Conservation (phyloP, 495 filamentous ascomycete species). For the Amphirosellinia nigrospora region DNA sequence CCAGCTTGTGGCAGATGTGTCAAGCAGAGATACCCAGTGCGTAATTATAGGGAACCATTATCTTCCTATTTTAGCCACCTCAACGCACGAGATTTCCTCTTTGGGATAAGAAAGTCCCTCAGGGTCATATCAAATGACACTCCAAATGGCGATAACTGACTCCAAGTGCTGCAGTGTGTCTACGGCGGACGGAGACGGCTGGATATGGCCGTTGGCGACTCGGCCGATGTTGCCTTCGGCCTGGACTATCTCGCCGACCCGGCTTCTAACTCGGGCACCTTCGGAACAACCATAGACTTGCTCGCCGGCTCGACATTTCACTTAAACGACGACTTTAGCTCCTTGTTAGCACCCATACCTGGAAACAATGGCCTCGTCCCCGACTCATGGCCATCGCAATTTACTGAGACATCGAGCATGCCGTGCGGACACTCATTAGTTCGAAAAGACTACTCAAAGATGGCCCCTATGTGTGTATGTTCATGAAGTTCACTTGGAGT, state of each 20-base stretch:
- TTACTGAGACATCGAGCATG: not conserved
- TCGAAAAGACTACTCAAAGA: slow-evolving; percentile 33
- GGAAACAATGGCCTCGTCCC: slow-evolving; percentile 1
- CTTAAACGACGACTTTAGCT: slow-evolving; percentile 20
- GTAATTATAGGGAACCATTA: too few species aligned
- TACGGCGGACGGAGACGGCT: slow-evolving; percentile 30
- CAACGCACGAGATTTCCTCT: too few species aligned
- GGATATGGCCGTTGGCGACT: slow-evolving; percentile 9
- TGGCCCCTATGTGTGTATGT: slow-evolving; percentile 38
- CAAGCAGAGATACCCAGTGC: slow-evolving; percentile 34
- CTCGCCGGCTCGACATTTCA: slow-evolving; percentile 13
- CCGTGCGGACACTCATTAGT: not conserved
- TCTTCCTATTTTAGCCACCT: too few species aligned
- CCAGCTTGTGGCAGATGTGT: slow-evolving; percentile 44
- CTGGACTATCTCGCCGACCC: slow-evolving; percentile 20
- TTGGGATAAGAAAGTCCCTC: too few species aligned
- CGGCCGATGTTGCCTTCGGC: slow-evolving; percentile 15
- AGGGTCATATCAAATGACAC: too few species aligned
- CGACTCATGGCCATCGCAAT: slow-evolving; percentile 2
- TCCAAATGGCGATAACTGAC: too few species aligned
- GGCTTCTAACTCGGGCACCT: not conserved
- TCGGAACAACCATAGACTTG: slow-evolving; percentile 11
- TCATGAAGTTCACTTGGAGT: not conserved
- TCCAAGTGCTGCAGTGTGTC: too few species aligned
- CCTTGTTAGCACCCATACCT: slow-evolving; percentile 20